Percentiles rank a stretch among this genome's conserved stretches.
phyloP scores from a whole-genome alignment of 495 filamentous ascomycete genomes.

The Glarea lozoyensis region DNA sequence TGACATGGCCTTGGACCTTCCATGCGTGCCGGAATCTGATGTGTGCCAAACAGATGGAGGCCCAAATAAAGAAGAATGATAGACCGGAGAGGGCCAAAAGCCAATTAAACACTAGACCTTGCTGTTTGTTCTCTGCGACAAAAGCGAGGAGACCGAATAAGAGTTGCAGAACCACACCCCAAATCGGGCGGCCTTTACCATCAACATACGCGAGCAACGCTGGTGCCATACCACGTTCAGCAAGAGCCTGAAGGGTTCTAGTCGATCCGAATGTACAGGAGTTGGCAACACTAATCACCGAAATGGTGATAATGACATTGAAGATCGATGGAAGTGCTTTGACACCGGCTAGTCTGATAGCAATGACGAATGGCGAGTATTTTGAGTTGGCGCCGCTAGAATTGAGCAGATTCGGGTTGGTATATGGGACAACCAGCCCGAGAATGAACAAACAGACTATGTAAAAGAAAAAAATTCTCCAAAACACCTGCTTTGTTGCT shows the following conservation, averaged over 20 bases:
- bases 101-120: constrained; percentile 50
- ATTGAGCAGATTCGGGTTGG: constrained; percentile 47
- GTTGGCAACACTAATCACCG: constrained; percentile 51
- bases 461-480: constrained; percentile 83
- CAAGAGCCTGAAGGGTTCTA: constrained; percentile 56
- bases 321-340: constrained; percentile 57
- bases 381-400: constrained; percentile 33
- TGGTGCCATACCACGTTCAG: constrained; percentile 47
- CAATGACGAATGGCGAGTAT: constrained; percentile 62
- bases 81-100: constrained; percentile 61
- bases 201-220: constrained; percentile 49
- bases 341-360: constrained; percentile 55
- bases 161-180: constrained; percentile 41
- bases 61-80: constrained; percentile 62
- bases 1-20: constrained; percentile 42
- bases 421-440: constrained; percentile 41
- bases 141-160: constrained; percentile 45
- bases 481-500: constrained; percentile 75
- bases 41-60: constrained; percentile 60
- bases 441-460: constrained; percentile 51
- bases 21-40: constrained; percentile 64
- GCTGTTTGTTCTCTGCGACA: constrained; percentile 32
- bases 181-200: constrained; percentile 45
- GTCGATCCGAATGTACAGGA: constrained; percentile 53
- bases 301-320: constrained; percentile 59